Conservation (phyloP, 2,329 filamentous ascomycete genomes). For the Didymella segeticola region DNA sequence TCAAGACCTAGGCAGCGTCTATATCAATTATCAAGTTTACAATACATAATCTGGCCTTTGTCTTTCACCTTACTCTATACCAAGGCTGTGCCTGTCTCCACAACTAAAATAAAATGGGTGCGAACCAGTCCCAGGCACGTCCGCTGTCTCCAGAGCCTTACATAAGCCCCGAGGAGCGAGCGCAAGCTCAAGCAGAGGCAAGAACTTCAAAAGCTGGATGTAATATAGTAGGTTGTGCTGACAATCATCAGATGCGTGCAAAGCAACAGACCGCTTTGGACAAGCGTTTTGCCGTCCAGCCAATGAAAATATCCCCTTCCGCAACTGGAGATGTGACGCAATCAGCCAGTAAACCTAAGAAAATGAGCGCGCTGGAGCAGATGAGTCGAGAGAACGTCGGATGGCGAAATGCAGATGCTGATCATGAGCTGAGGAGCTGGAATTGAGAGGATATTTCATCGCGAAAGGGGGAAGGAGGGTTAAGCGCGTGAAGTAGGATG, state of each 20-base stretch:
- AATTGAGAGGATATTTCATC: constrained; percentile 22
- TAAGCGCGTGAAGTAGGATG: neutral
- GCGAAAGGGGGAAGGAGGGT: neutral
- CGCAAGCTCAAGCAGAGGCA: constrained; percentile 34
- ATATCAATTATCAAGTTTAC: neutral
- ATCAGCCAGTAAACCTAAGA: constrained; percentile 20
- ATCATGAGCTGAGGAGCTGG: constrained; percentile 36
- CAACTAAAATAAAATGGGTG: too few relatives aligned
- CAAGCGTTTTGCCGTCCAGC: constrained; percentile 31
- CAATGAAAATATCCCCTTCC: constrained; percentile 21
- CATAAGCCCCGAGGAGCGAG: constrained; percentile 32
- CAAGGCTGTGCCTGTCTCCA: too few relatives aligned
- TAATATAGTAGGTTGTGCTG: too few relatives aligned
- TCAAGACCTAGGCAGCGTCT: neutral
- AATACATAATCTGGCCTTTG: too few relatives aligned
- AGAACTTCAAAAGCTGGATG: too few relatives aligned
- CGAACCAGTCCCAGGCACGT: constrained; percentile 31
- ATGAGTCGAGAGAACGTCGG: constrained; percentile 41
- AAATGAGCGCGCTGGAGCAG: constrained; percentile 36
- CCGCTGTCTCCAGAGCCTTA: constrained; percentile 28
- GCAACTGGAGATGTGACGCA: constrained; percentile 10
- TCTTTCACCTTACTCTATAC: too few relatives aligned
- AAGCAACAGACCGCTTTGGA: constrained; percentile 40
- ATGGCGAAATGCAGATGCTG: constrained; percentile 39
- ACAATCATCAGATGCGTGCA: constrained; percentile 36